Conservation (phyloP, 352 stramenopile species). For the Pythium utonaiense region DNA sequence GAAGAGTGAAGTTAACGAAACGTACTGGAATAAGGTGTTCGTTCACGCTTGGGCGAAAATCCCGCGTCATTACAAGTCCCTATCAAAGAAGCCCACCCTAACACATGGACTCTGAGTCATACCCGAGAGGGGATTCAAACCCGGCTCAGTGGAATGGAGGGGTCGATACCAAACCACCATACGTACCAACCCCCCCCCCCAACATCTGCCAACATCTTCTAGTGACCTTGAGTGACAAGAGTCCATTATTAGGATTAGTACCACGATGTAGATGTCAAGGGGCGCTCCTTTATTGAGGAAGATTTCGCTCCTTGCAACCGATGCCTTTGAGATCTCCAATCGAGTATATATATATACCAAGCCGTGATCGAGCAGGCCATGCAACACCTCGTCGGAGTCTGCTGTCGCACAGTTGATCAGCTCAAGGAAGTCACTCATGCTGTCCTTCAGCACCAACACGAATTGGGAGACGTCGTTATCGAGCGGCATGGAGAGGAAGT, state of each 20-base stretch:
- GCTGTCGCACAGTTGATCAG: no score
- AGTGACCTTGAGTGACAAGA: background rate
- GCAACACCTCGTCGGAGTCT: no score
- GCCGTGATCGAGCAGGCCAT: no score
- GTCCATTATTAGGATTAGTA: background rate
- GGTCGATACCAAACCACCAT: constrained; percentile 6
- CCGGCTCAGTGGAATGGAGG: constrained; percentile 1
- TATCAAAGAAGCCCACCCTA: background rate
- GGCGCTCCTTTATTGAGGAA: background rate
- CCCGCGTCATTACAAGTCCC: background rate
- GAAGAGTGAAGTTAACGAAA: no score
- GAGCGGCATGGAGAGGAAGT: no score
- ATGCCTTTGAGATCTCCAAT: background rate
- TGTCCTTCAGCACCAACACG: no score
- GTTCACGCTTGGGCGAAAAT: background rate
- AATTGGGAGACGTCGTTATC: no score
- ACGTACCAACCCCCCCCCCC: constrained; percentile 3
- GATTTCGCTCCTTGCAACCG: background rate
- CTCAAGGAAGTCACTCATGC: no score
- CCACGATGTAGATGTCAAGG: background rate
- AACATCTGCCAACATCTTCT: no score
- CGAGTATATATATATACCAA: constrained; percentile 15
- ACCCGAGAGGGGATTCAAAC: no score
- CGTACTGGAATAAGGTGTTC: background rate
- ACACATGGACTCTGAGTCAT: background rate